Evolutionary conservation across 2,329 filamentous ascomycete genomes (phyloP), one percentile per base, ranked within the genome.

Genomic region (Fusarium sp.): DNA sequence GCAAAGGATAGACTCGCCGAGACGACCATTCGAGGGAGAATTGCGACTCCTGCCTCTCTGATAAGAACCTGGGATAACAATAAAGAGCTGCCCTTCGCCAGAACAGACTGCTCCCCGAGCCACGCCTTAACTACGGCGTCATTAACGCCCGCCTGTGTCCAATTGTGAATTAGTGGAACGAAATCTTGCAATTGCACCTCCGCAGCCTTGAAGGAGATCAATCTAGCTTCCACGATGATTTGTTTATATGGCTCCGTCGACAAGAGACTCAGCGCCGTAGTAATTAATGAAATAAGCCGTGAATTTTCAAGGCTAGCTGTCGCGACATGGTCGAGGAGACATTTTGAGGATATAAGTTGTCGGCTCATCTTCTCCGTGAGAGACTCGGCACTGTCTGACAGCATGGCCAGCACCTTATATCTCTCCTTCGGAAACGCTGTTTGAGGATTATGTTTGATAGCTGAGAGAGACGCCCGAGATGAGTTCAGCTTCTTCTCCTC

Each of bases 341-440:
- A 51, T 23, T 3, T 59, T 52, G 4, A n/a, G n/a, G n/a, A n/a
- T n/a, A n/a, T n/a, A n/a, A n/a, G n/a, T n/a, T n/a, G n/a, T n/a
- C n/a, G n/a, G n/a, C n/a, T n/a, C 11, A 74, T 67, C 57, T 48
- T 41, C 25, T 31, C 46, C 21, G n/a, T 52, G 13, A 65, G 17
- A 6, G 6, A 15, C 3, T 13, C 25, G 17, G 33, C 40, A 4
- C 1, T n/a, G 7, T 33, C 21, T 4, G 3, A 6, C 17, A 47
- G 42, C n/a, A 15, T 50, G 11, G 36, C n/a, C 11, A 50, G 14
- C 2, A 18, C 18, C 7, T 5, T 1, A 17, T 60, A 50, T 10
- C 29, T 31, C 13, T 11, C 29, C 10, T 31, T 31, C 29, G 10
- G 29, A 31, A 31, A 31, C 29, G 13, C 29, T 31, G 29, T 3